Conservation (phyloP, 148 eudicot genomes). For the Euryodendron excelsum region DNA sequence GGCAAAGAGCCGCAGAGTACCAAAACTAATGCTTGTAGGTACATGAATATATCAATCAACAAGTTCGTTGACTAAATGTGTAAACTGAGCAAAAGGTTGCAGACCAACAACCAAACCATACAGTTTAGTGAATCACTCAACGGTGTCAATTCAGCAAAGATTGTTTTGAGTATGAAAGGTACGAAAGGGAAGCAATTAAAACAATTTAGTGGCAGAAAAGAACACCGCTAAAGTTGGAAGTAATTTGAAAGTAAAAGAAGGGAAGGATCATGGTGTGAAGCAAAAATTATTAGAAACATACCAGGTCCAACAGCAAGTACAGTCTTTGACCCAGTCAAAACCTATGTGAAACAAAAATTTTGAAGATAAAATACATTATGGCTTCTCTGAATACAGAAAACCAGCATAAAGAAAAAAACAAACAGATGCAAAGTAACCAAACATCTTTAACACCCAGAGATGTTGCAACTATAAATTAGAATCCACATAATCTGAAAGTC, state of each 20-base stretch:
- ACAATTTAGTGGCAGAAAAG: background rate
- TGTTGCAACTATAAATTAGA: background rate
- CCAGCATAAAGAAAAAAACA: background rate
- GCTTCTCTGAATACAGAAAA: background rate
- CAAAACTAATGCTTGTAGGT: background rate
- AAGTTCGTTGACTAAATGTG: background rate
- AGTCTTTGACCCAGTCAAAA: constrained; percentile 86
- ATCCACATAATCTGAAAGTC: background rate
- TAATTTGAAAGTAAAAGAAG: background rate
- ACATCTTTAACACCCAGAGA: too few relatives aligned
- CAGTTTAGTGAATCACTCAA: background rate
- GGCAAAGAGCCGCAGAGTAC: too few relatives aligned
- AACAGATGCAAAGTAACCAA: too few relatives aligned
- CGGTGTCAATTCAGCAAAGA: background rate
- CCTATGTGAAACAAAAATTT: constrained; percentile 34
- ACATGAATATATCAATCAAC: background rate
- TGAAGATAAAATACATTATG: background rate
- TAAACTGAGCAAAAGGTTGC: background rate
- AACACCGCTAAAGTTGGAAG: background rate
- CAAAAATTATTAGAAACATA: constrained; percentile 30
- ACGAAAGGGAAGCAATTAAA: background rate
- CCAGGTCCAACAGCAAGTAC: constrained; percentile 97
- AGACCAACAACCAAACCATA: background rate
- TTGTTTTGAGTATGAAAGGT: background rate
- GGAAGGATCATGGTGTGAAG: background rate